Percentiles rank a stretch among this genome's conserved stretches.
Evolutionary conservation across 2,329 filamentous ascomycete species (phyloP).

Genomic region (Phyllosticta citrichinensis): DNA sequence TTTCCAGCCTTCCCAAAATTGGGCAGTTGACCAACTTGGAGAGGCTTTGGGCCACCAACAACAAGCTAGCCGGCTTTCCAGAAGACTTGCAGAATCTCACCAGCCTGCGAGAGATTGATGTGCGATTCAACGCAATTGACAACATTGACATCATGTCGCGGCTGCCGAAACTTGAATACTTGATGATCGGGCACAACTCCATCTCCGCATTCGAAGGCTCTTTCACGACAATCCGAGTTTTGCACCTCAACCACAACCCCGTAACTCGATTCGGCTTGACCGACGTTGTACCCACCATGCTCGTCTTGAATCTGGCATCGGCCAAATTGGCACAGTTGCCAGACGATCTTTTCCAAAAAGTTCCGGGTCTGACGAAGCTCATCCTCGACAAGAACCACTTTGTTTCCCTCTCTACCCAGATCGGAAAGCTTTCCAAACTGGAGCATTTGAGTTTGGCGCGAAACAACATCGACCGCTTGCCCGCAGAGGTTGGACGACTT

Average conservation of each 20-base stretch:
- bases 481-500: slow-evolving; percentile 78
- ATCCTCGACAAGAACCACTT: slow-evolving; percentile 94
- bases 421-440: slow-evolving; percentile 71
- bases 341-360: slow-evolving; percentile 77
- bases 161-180: slow-evolving; percentile 75
- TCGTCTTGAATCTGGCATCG: slow-evolving; percentile 78
- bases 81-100: slow-evolving; percentile 60
- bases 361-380: slow-evolving; percentile 77
- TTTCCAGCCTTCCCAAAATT: slow-evolving; percentile 68
- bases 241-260: slow-evolving; percentile 90
- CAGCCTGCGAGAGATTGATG: slow-evolving; percentile 81
- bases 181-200: slow-evolving; percentile 85
- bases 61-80: slow-evolving; percentile 70
- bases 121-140: slow-evolving; percentile 83
- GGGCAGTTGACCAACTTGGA: slow-evolving; percentile 72
- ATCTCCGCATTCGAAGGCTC: slow-evolving; percentile 82
- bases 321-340: slow-evolving; percentile 81
- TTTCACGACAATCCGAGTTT: slow-evolving; percentile 73
- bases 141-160: slow-evolving; percentile 80
- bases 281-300: slow-evolving; percentile 67
- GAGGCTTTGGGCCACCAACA: slow-evolving; percentile 91
- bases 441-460: slow-evolving; percentile 92
- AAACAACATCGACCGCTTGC: slow-evolving; percentile 76
- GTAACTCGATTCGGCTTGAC: slow-evolving; percentile 86
- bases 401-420: slow-evolving; percentile 73